A percentile compares a stretch with the other conserved stretches of the same genome.
These are phyloP conservation scores for Bonia amplexicaulis DNA, from an alignment of 176 grass and related monocot genomes.

Conservation along the genomic window DNA sequence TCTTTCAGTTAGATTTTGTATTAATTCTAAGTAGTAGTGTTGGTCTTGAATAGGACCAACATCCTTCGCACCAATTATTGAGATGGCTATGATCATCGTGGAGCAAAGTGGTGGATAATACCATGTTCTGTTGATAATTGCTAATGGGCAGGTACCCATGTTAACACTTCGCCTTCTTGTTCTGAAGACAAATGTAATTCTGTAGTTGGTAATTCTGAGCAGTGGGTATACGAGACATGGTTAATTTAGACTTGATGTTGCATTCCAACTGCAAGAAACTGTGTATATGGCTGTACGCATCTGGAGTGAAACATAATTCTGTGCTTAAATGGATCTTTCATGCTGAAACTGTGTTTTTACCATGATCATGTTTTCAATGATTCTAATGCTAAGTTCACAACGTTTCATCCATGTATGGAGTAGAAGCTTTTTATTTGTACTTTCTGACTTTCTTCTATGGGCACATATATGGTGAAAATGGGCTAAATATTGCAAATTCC, in stretches of 20 bases:
- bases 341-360: too few relatives aligned
- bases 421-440: background rate
- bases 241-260: too few relatives aligned
- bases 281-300: too few relatives aligned
- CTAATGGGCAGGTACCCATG: too few relatives aligned
- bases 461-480: background rate
- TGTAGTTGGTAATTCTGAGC: background rate
- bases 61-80: constrained; percentile 89
- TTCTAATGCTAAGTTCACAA: background rate
- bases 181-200: background rate
- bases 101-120: constrained; percentile 90
- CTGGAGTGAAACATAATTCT: too few relatives aligned
- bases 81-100: constrained; percentile 95
- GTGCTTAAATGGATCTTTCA: too few relatives aligned
- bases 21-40: background rate
- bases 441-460: background rate
- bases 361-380: background rate
- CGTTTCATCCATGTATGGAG: background rate
- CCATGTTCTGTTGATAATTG: too few relatives aligned
- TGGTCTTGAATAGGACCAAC: constrained; percentile 58
- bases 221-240: background rate
- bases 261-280: too few relatives aligned
- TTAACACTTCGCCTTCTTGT: too few relatives aligned
- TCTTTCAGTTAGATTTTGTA: constrained; percentile 9
- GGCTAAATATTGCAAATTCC: background rate